Conservation (phyloP, 1,284 basidiomycete species). For the Anthracocystis setariae region DNA sequence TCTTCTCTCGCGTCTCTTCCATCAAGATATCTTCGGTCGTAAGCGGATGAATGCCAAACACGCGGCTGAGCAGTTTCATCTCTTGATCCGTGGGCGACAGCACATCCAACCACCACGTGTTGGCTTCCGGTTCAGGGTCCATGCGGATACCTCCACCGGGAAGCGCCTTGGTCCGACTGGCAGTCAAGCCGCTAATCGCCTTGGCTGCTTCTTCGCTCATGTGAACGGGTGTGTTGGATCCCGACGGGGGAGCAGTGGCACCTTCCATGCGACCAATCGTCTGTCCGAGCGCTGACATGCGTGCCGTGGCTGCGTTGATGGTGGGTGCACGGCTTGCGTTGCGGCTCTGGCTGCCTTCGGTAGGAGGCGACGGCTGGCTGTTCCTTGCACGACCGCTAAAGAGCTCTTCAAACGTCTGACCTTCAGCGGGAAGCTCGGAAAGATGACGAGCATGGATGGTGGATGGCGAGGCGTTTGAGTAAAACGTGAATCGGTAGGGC, state of each 20-base stretch:
- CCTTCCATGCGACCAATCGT: constrained; percentile 53
- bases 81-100: constrained; percentile 95
- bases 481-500: constrained; percentile 98
- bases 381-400: constrained; percentile 74
- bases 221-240: constrained; percentile 54
- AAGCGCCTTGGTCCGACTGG: constrained; percentile 40
- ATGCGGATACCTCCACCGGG: constrained; percentile 62
- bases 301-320: constrained; percentile 39
- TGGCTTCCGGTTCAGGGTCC: constrained; percentile 72
- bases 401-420: constrained; percentile 90
- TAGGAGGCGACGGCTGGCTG: constrained; percentile 31
- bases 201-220: constrained; percentile 20
- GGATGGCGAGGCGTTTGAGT: constrained; percentile 89
- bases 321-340: constrained; percentile 47
- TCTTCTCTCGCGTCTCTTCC: constrained; percentile 99
- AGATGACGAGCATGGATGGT: constrained; percentile 95
- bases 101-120: constrained; percentile 98
- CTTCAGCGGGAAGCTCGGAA: constrained; percentile 91
- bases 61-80: constrained; percentile 87
- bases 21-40: constrained; percentile 99
- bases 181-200: constrained; percentile 29
- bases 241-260: constrained; percentile 55
- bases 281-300: constrained; percentile 40
- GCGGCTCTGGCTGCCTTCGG: constrained; percentile 43
- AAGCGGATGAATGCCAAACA: constrained; percentile 92